A percentile compares a stretch with the other conserved stretches of the same genome.
phyloP scores from a whole-genome alignment of 2,329 filamentous ascomycete genomes.

The Xenoacremonium recifei region DNA sequence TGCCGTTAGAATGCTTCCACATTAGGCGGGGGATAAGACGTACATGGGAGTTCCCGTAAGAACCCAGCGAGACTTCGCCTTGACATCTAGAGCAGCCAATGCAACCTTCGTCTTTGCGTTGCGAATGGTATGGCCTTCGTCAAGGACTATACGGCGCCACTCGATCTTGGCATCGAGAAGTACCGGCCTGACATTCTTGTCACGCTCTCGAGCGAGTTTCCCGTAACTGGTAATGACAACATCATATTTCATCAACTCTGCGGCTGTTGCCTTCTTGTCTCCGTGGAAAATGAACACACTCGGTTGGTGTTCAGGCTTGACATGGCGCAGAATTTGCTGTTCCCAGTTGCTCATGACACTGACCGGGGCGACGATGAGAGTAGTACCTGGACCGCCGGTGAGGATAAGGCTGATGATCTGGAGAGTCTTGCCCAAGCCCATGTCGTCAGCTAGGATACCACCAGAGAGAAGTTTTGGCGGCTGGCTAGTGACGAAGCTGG shows the following conservation, averaged over 20 bases:
- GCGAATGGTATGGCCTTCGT: slow-evolving; percentile 81
- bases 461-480: slow-evolving; percentile 69
- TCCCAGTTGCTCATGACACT: slow-evolving; percentile 91
- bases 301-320: slow-evolving; percentile 60
- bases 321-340: slow-evolving; percentile 72
- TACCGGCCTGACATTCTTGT: slow-evolving; percentile 40
- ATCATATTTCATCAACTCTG: slow-evolving; percentile 64
- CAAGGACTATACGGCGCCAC: slow-evolving; percentile 78
- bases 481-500: slow-evolving; percentile 57
- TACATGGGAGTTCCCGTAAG: slow-evolving; percentile 78
- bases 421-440: slow-evolving; percentile 89
- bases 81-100: slow-evolving; percentile 63
- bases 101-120: slow-evolving; percentile 74
- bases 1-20: slow-evolving; percentile 22
- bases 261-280: slow-evolving; percentile 50
- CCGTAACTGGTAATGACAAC: slow-evolving; percentile 86
- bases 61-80: slow-evolving; percentile 74
- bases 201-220: slow-evolving; percentile 66
- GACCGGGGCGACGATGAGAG: slow-evolving; percentile 78
- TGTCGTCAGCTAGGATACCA: slow-evolving; percentile 84
- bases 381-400: slow-evolving; percentile 55
- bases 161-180: slow-evolving; percentile 42
- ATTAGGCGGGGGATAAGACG: slow-evolving; percentile 21
- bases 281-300: slow-evolving; percentile 76
- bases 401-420: slow-evolving; percentile 81